phyloP scores from a whole-genome alignment of 495 filamentous ascomycete species.

The Talaromyces thailandensis region DNA sequence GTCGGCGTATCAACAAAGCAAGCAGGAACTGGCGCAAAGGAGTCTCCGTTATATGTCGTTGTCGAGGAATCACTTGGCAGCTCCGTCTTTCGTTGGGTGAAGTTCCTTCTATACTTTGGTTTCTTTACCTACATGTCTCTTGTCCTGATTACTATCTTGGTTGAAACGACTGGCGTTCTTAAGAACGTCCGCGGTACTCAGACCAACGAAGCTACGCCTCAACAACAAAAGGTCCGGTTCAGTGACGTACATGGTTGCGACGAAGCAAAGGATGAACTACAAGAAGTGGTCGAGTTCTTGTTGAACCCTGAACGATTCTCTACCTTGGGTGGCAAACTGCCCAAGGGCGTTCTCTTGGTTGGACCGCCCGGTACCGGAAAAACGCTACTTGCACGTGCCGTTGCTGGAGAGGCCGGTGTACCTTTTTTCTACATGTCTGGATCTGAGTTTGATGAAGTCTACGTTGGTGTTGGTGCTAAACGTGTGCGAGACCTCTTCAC shows the following conservation, averaged over 20 bases:
- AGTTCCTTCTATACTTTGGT: slow-evolving; percentile 69
- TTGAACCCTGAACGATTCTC: slow-evolving; percentile 87
- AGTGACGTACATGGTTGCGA: slow-evolving; percentile 94
- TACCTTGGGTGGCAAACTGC: slow-evolving; percentile 86
- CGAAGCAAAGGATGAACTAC: slow-evolving; percentile 95
- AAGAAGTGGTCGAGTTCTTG: slow-evolving; percentile 93
- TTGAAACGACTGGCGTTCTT: slow-evolving; percentile 68
- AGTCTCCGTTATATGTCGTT: slow-evolving; percentile 81
- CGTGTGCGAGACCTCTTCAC: slow-evolving; percentile 93
- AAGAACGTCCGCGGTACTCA: slow-evolving; percentile 65
- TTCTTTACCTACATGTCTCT: slow-evolving; percentile 66
- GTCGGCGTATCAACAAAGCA: slow-evolving; percentile 33
- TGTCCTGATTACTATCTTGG: slow-evolving; percentile 63
- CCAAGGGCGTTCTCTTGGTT: slow-evolving; percentile 91
- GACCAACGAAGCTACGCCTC: slow-evolving; percentile 75
- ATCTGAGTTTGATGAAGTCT: slow-evolving; percentile 96
- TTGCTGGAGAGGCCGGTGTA: slow-evolving; percentile 93
- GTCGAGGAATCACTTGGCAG: slow-evolving; percentile 83
- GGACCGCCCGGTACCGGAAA: slow-evolving; percentile 97
- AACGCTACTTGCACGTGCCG: slow-evolving; percentile 91
- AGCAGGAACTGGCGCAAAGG: slow-evolving; percentile 58
- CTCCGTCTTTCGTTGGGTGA: slow-evolving; percentile 80
- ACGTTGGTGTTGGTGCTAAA: slow-evolving; percentile 96
- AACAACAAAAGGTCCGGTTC: slow-evolving; percentile 86
- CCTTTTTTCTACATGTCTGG: slow-evolving; percentile 99